Percentiles rank a stretch among this genome's conserved stretches.
Evolutionary conservation across 169 alveolate genomes (phyloP).

Genomic region (Plasmodium gonderi): DNA sequence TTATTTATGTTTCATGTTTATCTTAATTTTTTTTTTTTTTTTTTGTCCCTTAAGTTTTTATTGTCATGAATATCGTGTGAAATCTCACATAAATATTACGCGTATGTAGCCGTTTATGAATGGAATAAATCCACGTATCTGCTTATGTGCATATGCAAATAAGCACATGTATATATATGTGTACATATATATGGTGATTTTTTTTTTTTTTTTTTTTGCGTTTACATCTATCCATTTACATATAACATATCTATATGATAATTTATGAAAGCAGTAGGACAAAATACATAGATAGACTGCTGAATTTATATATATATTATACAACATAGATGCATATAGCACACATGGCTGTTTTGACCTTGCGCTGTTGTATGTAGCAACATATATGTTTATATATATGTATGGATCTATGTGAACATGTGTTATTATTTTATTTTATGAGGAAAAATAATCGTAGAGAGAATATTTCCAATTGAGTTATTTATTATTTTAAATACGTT

Average conservation of each 20-base stretch:
- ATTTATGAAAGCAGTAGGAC: not conserved
- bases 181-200: not conserved
- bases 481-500: slow-evolving; percentile 20
- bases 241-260: not conserved
- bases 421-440: slow-evolving; percentile 1
- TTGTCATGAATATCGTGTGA: slow-evolving; percentile 2
- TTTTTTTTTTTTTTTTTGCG: not conserved
- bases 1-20: slow-evolving; percentile 3
- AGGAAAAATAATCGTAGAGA: not conserved
- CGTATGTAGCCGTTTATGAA: not conserved
- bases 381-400: not conserved
- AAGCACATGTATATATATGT: not conserved
- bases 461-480: not conserved
- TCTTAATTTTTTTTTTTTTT: slow-evolving; percentile 10
- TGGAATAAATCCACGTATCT: not conserved
- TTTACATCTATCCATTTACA: not conserved
- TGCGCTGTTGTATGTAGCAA: not conserved
- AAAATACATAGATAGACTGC: not conserved
- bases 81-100: not conserved
- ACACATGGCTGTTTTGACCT: not conserved
- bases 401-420: not conserved
- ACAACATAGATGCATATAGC: not conserved
- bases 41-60: slow-evolving; percentile 16
- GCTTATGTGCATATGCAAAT: slow-evolving; percentile 4
- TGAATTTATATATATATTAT: not conserved